Percentiles rank a stretch among this genome's conserved stretches.
These are phyloP conservation scores for Talaromyces piceae DNA, from an alignment of 2,329 filamentous ascomycete species.

Conservation along the genomic window DNA sequence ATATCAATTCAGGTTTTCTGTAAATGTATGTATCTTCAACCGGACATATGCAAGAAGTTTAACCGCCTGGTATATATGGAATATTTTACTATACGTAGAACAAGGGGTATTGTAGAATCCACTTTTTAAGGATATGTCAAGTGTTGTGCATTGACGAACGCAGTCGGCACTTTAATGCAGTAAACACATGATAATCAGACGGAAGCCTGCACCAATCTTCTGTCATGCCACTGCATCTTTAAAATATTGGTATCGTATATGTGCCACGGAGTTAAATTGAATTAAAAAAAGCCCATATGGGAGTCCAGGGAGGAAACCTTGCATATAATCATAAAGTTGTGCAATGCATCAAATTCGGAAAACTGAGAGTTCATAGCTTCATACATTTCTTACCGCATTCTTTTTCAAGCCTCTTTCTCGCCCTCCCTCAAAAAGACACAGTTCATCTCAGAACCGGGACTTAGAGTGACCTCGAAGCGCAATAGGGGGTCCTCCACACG, in stretches of 20 bases:
- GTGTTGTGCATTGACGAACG: too few species aligned
- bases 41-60: conserved; percentile 19
- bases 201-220: too few species aligned
- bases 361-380: not conserved
- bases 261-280: too few species aligned
- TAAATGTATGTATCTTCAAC: conserved; percentile 8
- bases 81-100: conserved; percentile 16
- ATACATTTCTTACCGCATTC: not conserved
- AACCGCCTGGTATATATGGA: conserved; percentile 15
- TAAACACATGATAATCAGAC: too few species aligned
- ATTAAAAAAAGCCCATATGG: too few species aligned
- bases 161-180: too few species aligned
- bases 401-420: conserved; percentile 8
- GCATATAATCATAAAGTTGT: too few species aligned
- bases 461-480: conserved; percentile 33
- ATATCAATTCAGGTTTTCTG: too few species aligned
- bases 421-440: conserved; percentile 31
- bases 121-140: conserved; percentile 1
- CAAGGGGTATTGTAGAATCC: conserved; percentile 16
- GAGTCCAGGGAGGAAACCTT: too few species aligned
- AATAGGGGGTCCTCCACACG: conserved; percentile 29
- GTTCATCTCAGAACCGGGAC: conserved; percentile 31
- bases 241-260: too few species aligned
- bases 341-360: not conserved
- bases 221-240: too few species aligned